Evolutionary conservation across 2,329 filamentous ascomycete species (phyloP).

Genomic region (Zopfia rhizophila): DNA sequence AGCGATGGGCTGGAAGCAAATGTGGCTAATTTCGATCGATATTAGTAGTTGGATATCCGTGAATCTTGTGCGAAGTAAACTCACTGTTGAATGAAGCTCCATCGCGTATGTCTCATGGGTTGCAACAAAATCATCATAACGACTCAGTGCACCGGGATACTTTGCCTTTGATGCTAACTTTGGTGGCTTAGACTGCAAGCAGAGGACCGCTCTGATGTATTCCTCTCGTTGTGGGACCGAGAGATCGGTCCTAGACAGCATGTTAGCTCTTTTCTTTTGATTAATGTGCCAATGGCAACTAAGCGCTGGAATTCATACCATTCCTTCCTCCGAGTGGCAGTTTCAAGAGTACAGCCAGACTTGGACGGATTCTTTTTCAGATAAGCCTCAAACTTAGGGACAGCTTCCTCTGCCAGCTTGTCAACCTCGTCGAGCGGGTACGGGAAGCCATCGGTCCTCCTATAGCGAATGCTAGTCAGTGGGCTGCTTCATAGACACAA

Average conservation of each 20-base stretch:
- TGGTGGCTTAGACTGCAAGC: conserved; percentile 32
- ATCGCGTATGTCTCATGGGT: conserved; percentile 33
- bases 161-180: conserved; percentile 21
- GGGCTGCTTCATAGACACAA: too few relatives aligned
- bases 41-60: conserved; percentile 16
- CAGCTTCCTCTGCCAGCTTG: conserved; percentile 14
- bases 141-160: conserved; percentile 31
- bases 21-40: conserved; percentile 30
- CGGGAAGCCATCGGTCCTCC: too few relatives aligned
- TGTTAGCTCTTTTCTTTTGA: background rate
- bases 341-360: conserved; percentile 36
- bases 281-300: background rate
- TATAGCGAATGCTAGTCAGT: too few relatives aligned
- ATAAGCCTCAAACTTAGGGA: conserved; percentile 34
- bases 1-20: conserved; percentile 49
- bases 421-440: conserved; percentile 22
- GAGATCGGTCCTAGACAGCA: conserved; percentile 29
- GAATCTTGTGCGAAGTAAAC: conserved; percentile 10
- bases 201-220: conserved; percentile 35
- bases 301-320: conserved; percentile 23
- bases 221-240: conserved; percentile 30
- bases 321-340: conserved; percentile 29
- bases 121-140: conserved; percentile 42
- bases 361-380: conserved; percentile 30
- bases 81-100: conserved; percentile 35